Base-by-base conservation (phyloP, 805 yeast species). In the Sugiyamaella lignohabitans region DNA sequence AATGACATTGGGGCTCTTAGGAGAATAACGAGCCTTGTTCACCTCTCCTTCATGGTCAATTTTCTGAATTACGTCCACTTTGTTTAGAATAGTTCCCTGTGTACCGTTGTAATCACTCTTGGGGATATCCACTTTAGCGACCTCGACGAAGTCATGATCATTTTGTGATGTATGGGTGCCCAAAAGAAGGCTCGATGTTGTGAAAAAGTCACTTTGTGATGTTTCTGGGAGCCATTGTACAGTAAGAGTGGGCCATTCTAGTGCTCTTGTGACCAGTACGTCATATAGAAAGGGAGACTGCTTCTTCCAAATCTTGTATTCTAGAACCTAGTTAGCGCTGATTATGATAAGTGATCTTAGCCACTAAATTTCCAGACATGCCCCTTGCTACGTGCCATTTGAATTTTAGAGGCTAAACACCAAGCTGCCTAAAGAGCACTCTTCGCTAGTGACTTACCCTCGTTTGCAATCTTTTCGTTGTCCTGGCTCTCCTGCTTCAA, bases 11-110 rank as follows among this genome's bases (percentile, higher is more conserved):
- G 75, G 66, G 43, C 64, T 69, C 43, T 62, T 62, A 1, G 80
- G 78, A 45, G 80, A 75, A 46, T 75, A 69, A 47, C 79, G 74
- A 3, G 83, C 73, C 52, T 73, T 73, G 62, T 83, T 82, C 43
- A 83, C 79, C 56, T 82, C 88, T 4, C 83, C 81, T 20, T 80
- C 76, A 53, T 81, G 87, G 42, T 68, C 68, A 79, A 87, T 82
- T 48, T 70, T 66, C 47, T 73, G 69, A 18, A 66, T 52, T 5
- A 74, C 60, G 38, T 63, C 62, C 27, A 76, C 60, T 45, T 73
- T 66, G 43, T 51, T 51, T n/a, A 46, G 42, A 40, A 43, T 36
- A 8, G 43, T 18, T 32, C 19, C 36, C 35, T 38, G 39, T 14
- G 43, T 37, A 16, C 34, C 29, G 5, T 38, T 29, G 38, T 40